These are phyloP conservation scores for Phytophthora cryptogea DNA, from an alignment of 352 stramenopile species.

Conservation along the genomic window DNA sequence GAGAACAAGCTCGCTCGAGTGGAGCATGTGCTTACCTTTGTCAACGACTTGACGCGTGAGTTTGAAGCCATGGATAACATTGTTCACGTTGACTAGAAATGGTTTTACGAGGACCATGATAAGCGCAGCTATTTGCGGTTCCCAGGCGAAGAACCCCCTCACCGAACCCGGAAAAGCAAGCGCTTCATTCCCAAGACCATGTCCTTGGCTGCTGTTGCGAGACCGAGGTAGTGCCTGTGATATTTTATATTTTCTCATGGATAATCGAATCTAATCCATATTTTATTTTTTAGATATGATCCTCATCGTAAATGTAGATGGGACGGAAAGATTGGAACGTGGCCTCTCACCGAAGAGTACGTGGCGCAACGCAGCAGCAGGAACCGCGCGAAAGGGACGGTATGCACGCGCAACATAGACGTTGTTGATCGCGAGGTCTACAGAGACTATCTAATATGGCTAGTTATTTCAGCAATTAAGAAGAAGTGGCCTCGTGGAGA, in stretches of 20 bases:
- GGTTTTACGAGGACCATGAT: constrained; percentile 5
- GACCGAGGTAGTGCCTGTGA: not conserved
- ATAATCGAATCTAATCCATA: not conserved
- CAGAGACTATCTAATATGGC: not conserved
- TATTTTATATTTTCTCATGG: not conserved
- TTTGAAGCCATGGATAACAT: constrained; percentile 1
- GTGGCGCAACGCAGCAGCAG: not conserved
- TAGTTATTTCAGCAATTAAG: not conserved
- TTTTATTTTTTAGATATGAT: constrained; percentile 5
- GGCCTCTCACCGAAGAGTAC: not conserved
- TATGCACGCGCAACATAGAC: not conserved
- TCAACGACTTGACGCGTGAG: not conserved
- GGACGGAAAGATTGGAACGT: not conserved
- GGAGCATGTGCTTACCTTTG: not conserved
- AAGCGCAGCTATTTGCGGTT: not conserved
- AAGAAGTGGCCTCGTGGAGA: not conserved
- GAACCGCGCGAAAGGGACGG: not conserved
- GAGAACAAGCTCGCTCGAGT: not conserved
- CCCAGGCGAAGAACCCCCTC: not conserved
- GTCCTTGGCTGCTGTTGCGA: constrained; percentile 1
- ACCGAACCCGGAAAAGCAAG: constrained; percentile 1
- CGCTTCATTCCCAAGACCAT: constrained; percentile 8
- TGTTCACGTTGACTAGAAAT: constrained; percentile 5
- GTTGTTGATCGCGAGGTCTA: constrained; percentile 1
- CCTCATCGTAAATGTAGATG: not conserved